phyloP scores from a whole-genome alignment of 768 basidiomycete species.

The Xerocomellus amylosporus region DNA sequence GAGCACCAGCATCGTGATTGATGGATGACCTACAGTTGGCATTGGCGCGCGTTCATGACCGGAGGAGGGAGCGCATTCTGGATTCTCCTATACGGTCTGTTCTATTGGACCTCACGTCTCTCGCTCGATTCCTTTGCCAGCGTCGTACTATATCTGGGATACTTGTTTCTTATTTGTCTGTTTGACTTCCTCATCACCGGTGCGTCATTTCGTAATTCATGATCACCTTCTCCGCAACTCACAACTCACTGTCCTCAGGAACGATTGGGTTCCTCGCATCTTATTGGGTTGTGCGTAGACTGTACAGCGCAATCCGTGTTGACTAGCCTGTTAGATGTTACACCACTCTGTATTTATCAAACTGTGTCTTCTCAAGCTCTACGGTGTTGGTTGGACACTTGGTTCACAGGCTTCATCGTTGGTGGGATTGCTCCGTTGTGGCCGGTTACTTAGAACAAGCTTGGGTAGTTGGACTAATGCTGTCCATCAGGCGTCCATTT shows the following conservation, averaged over 20 bases:
- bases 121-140: constrained; percentile 80
- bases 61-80: constrained; percentile 93
- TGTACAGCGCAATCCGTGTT: constrained; percentile 82
- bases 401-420: background rate
- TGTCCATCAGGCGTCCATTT: background rate
- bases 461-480: background rate
- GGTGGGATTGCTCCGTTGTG: background rate
- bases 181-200: constrained; percentile 88
- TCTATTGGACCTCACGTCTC: constrained; percentile 87
- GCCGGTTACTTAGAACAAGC: background rate
- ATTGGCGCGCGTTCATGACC: constrained; percentile 91
- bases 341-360: constrained; percentile 9
- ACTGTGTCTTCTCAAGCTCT: background rate
- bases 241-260: constrained; percentile 42
- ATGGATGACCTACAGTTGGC: constrained; percentile 62
- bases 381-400: background rate
- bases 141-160: constrained; percentile 84
- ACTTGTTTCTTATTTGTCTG: constrained; percentile 78
- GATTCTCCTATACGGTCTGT: constrained; percentile 84
- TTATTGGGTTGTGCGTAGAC: constrained; percentile 83
- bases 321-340: constrained; percentile 40
- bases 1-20: background rate
- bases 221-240: background rate
- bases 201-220: constrained; percentile 25
- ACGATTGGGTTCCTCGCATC: constrained; percentile 90